Evolutionary conservation across 164 flowering plant genomes (phyloP).

Genomic region (Tetracentron sinense): DNA sequence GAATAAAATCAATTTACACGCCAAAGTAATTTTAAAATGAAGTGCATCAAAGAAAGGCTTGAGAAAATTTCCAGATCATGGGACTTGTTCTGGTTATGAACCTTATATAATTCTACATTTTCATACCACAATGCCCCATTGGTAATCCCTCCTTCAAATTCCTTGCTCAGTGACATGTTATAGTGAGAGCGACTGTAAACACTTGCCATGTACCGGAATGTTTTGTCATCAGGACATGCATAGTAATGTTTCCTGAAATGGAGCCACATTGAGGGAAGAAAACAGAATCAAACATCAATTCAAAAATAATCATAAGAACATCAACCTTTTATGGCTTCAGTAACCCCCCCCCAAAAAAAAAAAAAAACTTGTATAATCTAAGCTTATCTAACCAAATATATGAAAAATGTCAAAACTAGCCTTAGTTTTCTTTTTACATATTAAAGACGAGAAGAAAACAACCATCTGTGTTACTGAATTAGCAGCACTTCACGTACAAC

Average conservation of each 20-base stretch:
- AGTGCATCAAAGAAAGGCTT: no score
- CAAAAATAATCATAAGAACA: background rate
- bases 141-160: conserved; percentile 84
- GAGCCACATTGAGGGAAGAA: conserved; percentile 5
- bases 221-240: conserved; percentile 85
- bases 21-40: no score
- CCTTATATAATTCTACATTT: background rate
- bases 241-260: conserved; percentile 68
- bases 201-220: conserved; percentile 80
- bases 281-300: conserved; percentile 7
- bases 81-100: conserved; percentile 3
- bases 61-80: background rate
- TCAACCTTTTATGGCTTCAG: background rate
- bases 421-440: background rate
- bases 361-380: background rate
- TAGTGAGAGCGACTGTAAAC: conserved; percentile 75
- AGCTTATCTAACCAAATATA: background rate
- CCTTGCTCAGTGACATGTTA: conserved; percentile 86
- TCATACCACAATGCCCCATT: conserved; percentile 91
- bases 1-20: no score
- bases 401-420: background rate
- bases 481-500: no score
- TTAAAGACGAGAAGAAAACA: background rate
- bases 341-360: background rate
- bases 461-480: no score